Percentiles rank a stretch among this genome's conserved stretches.
These are phyloP conservation scores for Begonia masoniana DNA, from an alignment of 306 rosid species.

Conservation along the genomic window DNA sequence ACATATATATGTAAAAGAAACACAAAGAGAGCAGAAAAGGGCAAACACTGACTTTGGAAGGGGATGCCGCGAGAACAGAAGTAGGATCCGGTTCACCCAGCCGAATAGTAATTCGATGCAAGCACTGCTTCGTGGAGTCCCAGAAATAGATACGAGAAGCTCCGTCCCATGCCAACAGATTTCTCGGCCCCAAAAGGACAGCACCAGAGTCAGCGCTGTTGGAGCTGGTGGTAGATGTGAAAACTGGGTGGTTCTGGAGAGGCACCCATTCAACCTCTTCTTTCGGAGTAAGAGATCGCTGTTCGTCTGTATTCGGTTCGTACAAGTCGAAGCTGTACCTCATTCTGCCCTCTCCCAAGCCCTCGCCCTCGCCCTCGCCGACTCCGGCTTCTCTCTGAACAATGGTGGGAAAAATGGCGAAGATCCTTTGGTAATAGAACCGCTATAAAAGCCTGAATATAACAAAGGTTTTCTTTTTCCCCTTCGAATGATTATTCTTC, in stretches of 20 bases:
- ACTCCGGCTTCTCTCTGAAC: background rate
- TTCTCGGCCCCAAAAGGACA: slow-evolving; percentile 17
- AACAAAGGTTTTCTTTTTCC: background rate
- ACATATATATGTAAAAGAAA: too few relatives aligned
- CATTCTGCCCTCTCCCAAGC: slow-evolving; percentile 20
- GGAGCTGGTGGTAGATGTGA: slow-evolving; percentile 19
- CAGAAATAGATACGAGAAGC: slow-evolving; percentile 81
- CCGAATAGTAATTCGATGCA: slow-evolving; percentile 67
- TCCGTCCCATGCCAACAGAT: slow-evolving; percentile 71
- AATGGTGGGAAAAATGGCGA: background rate
- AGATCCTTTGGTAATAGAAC: background rate
- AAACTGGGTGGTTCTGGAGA: slow-evolving; percentile 59
- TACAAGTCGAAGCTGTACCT: slow-evolving; percentile 29
- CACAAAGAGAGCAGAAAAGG: background rate
- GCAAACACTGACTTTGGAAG: slow-evolving; percentile 46
- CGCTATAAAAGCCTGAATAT: background rate
- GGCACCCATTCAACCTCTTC: slow-evolving; percentile 73
- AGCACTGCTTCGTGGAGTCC: slow-evolving; percentile 37
- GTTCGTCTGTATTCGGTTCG: slow-evolving; percentile 27
- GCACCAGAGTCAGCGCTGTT: slow-evolving; percentile 5
- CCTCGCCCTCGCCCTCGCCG: background rate
- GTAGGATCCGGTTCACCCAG: slow-evolving; percentile 82
- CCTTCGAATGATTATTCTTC: too few relatives aligned
- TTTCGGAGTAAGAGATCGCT: slow-evolving; percentile 43
- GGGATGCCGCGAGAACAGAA: slow-evolving; percentile 67